Conservation (phyloP, 352 stramenopile genomes). For the Phytophthora pisi region DNA sequence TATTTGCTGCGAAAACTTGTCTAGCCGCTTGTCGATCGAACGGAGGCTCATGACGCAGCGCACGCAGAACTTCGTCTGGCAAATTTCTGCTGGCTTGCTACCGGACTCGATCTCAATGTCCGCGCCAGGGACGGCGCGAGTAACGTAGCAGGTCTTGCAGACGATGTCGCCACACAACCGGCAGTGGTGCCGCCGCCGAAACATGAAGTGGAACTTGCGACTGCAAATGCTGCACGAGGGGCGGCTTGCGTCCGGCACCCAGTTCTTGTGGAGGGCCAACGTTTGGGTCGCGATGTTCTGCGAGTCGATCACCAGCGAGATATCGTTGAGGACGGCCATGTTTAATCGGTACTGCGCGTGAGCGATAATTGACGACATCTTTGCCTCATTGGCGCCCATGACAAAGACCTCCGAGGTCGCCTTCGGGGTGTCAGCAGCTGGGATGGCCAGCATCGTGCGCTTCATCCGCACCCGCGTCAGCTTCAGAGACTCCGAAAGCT, state of each 20-base stretch:
- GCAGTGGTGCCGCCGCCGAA: slow-evolving; percentile 54
- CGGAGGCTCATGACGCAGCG: slow-evolving; percentile 57
- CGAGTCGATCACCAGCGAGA: slow-evolving; percentile 62
- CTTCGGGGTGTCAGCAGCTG: slow-evolving; percentile 32
- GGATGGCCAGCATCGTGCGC: slow-evolving; percentile 50
- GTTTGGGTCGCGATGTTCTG: slow-evolving; percentile 54
- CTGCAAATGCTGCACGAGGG: slow-evolving; percentile 38
- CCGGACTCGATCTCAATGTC: slow-evolving; percentile 16
- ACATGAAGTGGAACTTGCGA: slow-evolving; percentile 38
- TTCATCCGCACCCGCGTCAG: slow-evolving; percentile 50
- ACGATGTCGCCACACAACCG: slow-evolving; percentile 57
- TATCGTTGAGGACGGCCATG: slow-evolving; percentile 56
- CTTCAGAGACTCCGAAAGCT: slow-evolving; percentile 34
- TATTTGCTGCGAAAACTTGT: slow-evolving; percentile 40
- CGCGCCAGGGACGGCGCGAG: slow-evolving; percentile 34
- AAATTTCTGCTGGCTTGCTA: slow-evolving; percentile 29
- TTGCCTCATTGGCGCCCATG: slow-evolving; percentile 42
- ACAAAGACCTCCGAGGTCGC: slow-evolving; percentile 54
- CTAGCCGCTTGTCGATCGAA: slow-evolving; percentile 39
- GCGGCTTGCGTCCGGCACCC: slow-evolving; percentile 45
- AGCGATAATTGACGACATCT: slow-evolving; percentile 39
- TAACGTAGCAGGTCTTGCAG: slow-evolving; percentile 58
- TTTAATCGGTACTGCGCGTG: slow-evolving; percentile 50
- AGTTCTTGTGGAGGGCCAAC: slow-evolving; percentile 34
- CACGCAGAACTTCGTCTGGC: slow-evolving; percentile 63